Evolutionary conservation across 164 flowering plant species (phyloP), one percentile per base, ranked within the genome.

Genomic region (Stephania yunnanensis): DNA sequence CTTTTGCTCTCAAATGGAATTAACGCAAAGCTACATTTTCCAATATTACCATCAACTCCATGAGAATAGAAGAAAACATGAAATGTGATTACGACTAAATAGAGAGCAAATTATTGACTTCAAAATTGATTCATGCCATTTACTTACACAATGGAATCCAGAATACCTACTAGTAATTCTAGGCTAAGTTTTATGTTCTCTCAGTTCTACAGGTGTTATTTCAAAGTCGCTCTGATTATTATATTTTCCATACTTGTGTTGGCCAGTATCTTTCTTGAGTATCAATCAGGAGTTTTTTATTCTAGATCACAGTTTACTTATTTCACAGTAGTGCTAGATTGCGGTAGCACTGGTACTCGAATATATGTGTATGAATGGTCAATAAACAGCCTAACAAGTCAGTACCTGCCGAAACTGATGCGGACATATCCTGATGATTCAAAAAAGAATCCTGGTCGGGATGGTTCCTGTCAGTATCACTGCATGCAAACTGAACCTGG

Each of bases 401-500:
- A 53, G 36, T 78, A 72, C 19, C 79, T 81, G 70, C 93, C 92
- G 9, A 46, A 82, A 58, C 77, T 88, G 80, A 20, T 89, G 79
- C 85, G 75, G 74, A 81, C 86, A 9, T 87, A 80, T 76, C 92
- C 93, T 10, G 86, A 85, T 11, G 76, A 84, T 73, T 73, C 81
- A 29, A 74, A 75, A 17, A 79, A 79, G 77, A 80, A 69, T 63
- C 69, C 74, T 66, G 70, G 73, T 12, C 45, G 73, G 71, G 80
- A 73, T 30, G 78, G 31, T 75, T 82, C 86, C 75, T 87, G 91
- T 74, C 55, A 73, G 71, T 87, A 89, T 75, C 93, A 91, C 71
- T 89, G 95, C 78, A 67, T 88, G 85, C 92, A 91, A 79, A 88
- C 93, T 13, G 89, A 89, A 79, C 91, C 93, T 10, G 95, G 93